Evolutionary conservation across 2,329 filamentous ascomycete genomes (phyloP), one percentile per base, ranked within the genome.

Genomic region (Neopestalotiopsis rosae): DNA sequence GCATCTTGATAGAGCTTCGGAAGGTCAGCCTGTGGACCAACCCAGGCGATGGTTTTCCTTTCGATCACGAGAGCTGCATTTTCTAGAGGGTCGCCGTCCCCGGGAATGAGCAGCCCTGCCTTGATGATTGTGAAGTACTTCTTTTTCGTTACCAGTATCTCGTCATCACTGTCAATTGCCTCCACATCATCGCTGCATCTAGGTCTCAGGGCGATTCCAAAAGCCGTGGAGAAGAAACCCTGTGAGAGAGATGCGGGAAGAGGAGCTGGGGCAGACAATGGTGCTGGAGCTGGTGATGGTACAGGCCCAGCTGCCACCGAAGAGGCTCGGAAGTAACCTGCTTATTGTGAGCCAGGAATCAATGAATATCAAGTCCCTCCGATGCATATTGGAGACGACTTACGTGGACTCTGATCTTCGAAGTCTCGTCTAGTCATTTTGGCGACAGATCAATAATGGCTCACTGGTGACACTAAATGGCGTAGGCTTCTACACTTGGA

Each of bases 21-120:
- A 4, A 82, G 56, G 14, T 73, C 61, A 49, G 72, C 64, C 30
- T 76, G 71, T 1, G 75, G 45, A 62, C 81, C 81, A 56, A 82
- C 75, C 81, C 81, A 83, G 45, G 74, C 78, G 68, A 82, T 83
- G 52, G 78, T 71, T 61, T 78, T 77, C 70, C 76, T 74, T 65
- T 80, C 74, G 30, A 83, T 75, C 14, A 81, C 81, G 9, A 83
- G 74, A 2, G 78, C 78, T 28, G 75, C 79, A 13, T 82, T 66
- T 4, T 71, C 56, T 17, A 77, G 57, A 0, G 81, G 81, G 2
- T 76, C 68, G 49, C 80, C 80, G 67, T 79, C 77, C 61, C 81
- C 81, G 14, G 81, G 81, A 65, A 83, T 82, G 0, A 82, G 72
- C 0, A 81, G 69, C 2, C 71, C 69, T 10, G 81, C 71, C 45